A percentile compares a stretch with the other conserved stretches of the same genome.
Conservation (phyloP, 2,329 filamentous ascomycete genomes). For the Cercospora sojina region DNA sequence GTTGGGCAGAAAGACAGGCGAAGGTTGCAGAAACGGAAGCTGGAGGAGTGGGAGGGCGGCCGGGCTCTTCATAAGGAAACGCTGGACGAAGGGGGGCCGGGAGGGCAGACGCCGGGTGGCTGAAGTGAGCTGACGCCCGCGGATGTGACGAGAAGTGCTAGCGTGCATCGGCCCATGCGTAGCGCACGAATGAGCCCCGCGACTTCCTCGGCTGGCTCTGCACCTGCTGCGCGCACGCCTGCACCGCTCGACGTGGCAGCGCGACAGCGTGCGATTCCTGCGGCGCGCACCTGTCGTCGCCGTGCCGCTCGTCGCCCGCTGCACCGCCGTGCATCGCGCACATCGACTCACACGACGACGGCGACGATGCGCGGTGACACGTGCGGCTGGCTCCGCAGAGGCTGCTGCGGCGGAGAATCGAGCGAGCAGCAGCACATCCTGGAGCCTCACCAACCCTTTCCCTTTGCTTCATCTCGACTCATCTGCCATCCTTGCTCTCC, state of each 20-base stretch:
- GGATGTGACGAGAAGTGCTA: constrained; percentile 6
- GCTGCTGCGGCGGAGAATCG: neutral
- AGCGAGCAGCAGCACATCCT: neutral
- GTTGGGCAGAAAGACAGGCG: constrained; percentile 25
- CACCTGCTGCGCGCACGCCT: neutral
- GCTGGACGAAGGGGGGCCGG: constrained; percentile 2
- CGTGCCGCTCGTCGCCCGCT: neutral
- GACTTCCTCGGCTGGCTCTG: neutral
- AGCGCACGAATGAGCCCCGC: neutral
- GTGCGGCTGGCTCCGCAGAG: neutral
- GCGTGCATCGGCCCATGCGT: constrained; percentile 10
- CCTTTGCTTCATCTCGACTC: neutral
- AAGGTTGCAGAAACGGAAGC: constrained; percentile 15
- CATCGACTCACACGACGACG: neutral
- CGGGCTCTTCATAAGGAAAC: constrained; percentile 15
- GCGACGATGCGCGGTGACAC: neutral
- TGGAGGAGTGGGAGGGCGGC: constrained; percentile 5
- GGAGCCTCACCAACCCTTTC: neutral
- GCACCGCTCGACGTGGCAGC: constrained; percentile 17
- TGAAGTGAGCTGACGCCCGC: constrained; percentile 8
- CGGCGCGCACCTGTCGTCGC: neutral
- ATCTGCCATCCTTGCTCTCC: neutral
- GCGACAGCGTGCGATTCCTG: constrained; percentile 12
- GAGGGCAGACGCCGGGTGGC: constrained; percentile 14
- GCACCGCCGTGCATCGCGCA: neutral